Base-by-base conservation (phyloP, 1,284 basidiomycete species). In the Apiotrichum domesticum region DNA sequence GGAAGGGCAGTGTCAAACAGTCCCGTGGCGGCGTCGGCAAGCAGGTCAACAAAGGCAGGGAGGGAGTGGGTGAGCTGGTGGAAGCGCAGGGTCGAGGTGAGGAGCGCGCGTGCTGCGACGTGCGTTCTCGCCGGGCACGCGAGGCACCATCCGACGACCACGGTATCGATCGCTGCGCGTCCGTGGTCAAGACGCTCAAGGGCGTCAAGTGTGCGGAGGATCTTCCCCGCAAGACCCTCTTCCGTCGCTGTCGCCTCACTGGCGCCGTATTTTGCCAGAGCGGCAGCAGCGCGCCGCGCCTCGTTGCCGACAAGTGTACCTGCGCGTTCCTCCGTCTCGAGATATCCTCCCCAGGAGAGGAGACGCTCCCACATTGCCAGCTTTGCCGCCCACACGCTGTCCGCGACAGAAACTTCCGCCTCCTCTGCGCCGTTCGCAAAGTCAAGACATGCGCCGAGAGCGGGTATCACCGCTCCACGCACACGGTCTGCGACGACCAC, bases 261-360 rank as follows among this genome's bases (percentile, higher is more conserved):
- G 0, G 59, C 57, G 6, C 56, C 57, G 47, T 65, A 61, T 37
- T 44, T 33, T 4, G 64, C 49, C 41, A 68, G 51, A 0, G 58
- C 57, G 1, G 53, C 35, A 11, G 65, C 61, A 0, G 61, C 66
- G 4, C 58, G 52, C 15, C 46, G 48, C 1, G 65, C 59, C 32
- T 66, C 66, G 6, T 37, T 32, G 3, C 56, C 45, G 4, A 74
- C 57, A 4, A 73, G 47, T 11, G 51, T 43, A 5, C 57, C 55
- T 56, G 71, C 72, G 0, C 42, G 47, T 2, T 39, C 55, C 42
- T 76, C 72, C 11, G 64, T 56, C 58, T 74, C 74, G 48, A 74
- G 63, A 51, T 74, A 76, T 29, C 72, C 72, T 32, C 72, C 72
- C 74, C 74, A 76, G 3, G 37, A 39, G 14, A 62, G 52, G 3